Percentiles rank a stretch among this genome's conserved stretches.
These are phyloP conservation scores for Diddensiella transvaalensis DNA, from an alignment of 805 yeast species.

Conservation along the genomic window DNA sequence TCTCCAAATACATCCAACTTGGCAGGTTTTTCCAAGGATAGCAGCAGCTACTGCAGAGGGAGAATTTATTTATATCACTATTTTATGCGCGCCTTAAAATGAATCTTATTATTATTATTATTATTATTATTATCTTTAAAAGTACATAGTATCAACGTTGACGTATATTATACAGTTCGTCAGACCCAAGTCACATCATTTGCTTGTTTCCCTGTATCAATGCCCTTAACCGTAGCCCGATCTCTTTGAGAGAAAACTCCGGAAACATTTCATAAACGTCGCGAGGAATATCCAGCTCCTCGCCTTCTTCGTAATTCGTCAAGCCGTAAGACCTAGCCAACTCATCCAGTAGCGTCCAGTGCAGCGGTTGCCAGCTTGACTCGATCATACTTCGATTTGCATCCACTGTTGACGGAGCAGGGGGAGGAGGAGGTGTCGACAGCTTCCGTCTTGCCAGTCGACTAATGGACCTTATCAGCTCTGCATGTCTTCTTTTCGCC, in stretches of 20 bases:
- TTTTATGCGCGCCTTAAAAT: too few relatives aligned
- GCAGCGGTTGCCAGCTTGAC: background rate
- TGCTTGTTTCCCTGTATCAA: background rate
- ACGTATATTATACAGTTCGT: too few relatives aligned
- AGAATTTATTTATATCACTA: background rate
- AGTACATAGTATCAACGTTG: too few relatives aligned
- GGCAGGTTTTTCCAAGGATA: slow-evolving; percentile 11
- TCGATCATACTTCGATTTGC: too few relatives aligned
- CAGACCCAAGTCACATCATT: background rate
- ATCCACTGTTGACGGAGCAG: background rate
- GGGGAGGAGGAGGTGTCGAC: too few relatives aligned
- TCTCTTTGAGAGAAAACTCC: background rate
- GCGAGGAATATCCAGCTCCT: background rate
- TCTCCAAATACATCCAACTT: slow-evolving; percentile 17
- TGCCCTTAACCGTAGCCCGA: background rate
- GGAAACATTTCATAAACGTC: background rate
- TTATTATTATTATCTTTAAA: background rate
- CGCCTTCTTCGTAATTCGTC: background rate
- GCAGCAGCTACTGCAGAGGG: too few relatives aligned
- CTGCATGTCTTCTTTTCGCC: background rate
- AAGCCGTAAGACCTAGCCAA: background rate
- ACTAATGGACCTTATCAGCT: background rate
- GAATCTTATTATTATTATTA: background rate
- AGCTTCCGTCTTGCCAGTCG: too few relatives aligned
- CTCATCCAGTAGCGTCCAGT: background rate